phyloP scores from a whole-genome alignment of 208 protist genomes.

The Trypanosoma congolense region DNA sequence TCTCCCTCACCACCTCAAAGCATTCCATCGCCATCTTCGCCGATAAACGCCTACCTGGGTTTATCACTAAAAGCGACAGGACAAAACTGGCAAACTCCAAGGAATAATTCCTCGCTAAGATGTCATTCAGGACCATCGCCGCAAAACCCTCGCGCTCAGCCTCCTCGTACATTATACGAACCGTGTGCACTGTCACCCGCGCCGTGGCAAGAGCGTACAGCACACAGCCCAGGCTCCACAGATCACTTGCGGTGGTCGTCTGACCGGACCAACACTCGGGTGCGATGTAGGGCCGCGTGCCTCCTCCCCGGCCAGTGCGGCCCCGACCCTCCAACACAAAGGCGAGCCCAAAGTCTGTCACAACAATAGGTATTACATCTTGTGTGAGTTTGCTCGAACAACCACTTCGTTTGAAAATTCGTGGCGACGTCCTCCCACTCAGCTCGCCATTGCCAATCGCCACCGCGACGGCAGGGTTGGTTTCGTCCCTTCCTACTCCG shows the following conservation, averaged over 20 bases:
- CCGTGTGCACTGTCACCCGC: conserved; percentile 40
- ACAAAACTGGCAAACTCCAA: conserved; percentile 75
- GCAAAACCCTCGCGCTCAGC: conserved; percentile 56
- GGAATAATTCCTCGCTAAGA: conserved; percentile 48
- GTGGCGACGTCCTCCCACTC: not conserved
- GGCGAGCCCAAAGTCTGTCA: conserved; percentile 84
- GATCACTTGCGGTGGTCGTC: conserved; percentile 66
- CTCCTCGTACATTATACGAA: conserved; percentile 78
- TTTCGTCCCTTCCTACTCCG: not conserved
- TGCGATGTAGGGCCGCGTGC: conserved; percentile 81
- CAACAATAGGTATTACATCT: conserved; percentile 63
- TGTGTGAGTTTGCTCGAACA: conserved; percentile 20
- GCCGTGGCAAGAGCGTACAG: conserved; percentile 78
- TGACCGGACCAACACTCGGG: conserved; percentile 65
- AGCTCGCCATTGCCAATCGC: not conserved
- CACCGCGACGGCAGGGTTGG: not conserved
- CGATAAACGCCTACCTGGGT: conserved; percentile 57
- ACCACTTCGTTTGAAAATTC: not conserved
- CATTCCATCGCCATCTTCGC: conserved; percentile 51
- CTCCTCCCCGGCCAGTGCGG: conserved; percentile 33
- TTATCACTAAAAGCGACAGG: conserved; percentile 63
- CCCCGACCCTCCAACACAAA: conserved; percentile 38
- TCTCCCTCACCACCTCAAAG: conserved; percentile 33
- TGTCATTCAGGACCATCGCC: conserved; percentile 64
- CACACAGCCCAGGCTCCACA: conserved; percentile 85